Base-by-base conservation (phyloP, 306 rosid genomes). In the Rosa lucieae region DNA sequence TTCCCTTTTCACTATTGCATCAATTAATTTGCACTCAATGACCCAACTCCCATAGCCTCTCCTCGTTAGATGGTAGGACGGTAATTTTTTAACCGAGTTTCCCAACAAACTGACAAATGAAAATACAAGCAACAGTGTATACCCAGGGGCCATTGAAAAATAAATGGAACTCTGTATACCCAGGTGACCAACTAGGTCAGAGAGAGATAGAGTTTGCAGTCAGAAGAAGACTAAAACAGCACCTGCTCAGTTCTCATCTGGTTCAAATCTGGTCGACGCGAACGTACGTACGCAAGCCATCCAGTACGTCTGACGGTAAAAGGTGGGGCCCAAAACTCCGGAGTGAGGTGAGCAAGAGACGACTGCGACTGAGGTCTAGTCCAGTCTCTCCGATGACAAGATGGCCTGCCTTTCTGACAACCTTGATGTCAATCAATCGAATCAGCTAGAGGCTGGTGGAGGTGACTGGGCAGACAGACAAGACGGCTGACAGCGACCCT, bases 401-500 rank as follows among this genome's bases (percentile, higher is more conserved):
- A 86, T 77, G 32, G 53, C 73, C 81, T 8, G 32, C 13, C 35
- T 65, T 12, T 46, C 68, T 55, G 51, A 46, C 26, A 53, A 66
- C 73, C 82, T 74, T 85, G 67, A 17, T 71, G 62, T 80, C 78
- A 59, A 79, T 77, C 87, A 81, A 26, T 70, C 71, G 14, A 65
- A 32, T 66, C 70, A 75, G 26, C 37, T 32, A 37, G 32, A 56
- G 67, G 48, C 2, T 1, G 79, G 61, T 56, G 21, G 32, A 29
- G 40, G 13, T 76, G 77, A 82, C 71, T 70, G 73, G 85, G 85
- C 61, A 23, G 85, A 84, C 86, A 82, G 65, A 84, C 78, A 66
- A 11, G 87, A 91, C 82, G 76, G 74, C 65, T 84, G 86, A 88
- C 84, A 89, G 42, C 12, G 80, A 86, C 84, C 42, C 49, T 65